These are phyloP conservation scores for Salvia rosmarinus DNA, from an alignment of 257 asterid species.

Conservation along the genomic window DNA sequence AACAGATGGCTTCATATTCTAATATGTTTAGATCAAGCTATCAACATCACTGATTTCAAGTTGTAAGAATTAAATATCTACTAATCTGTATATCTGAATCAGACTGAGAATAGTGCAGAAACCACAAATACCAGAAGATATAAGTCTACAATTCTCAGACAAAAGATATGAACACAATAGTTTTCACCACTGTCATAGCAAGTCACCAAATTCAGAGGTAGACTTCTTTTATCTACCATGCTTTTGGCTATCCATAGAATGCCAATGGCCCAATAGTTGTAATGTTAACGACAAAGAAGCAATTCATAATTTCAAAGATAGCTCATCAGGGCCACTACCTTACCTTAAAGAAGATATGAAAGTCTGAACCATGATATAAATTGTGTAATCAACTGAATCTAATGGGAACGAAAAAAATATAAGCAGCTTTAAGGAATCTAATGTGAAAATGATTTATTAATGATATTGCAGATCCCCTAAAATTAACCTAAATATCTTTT, in stretches of 20 bases:
- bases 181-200: not conserved
- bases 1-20: conserved; percentile 1
- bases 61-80: not conserved
- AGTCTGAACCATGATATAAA: too few relatives aligned
- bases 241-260: not conserved
- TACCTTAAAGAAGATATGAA: not conserved
- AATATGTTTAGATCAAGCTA: not conserved
- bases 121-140: not conserved
- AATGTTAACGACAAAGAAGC: not conserved
- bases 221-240: not conserved
- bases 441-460: not conserved
- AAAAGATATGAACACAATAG: not conserved
- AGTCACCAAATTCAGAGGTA: not conserved
- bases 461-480: not conserved
- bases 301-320: not conserved
- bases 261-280: conserved; percentile 3
- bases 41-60: not conserved
- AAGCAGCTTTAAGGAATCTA: not conserved
- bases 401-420: not conserved
- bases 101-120: not conserved
- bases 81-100: not conserved
- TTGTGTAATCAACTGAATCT: conserved; percentile 14
- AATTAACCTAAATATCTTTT: not conserved
- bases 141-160: not conserved
- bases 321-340: not conserved